These are phyloP conservation scores for Metschnikowia lachancei DNA, from an alignment of 805 yeast species.

Conservation along the genomic window DNA sequence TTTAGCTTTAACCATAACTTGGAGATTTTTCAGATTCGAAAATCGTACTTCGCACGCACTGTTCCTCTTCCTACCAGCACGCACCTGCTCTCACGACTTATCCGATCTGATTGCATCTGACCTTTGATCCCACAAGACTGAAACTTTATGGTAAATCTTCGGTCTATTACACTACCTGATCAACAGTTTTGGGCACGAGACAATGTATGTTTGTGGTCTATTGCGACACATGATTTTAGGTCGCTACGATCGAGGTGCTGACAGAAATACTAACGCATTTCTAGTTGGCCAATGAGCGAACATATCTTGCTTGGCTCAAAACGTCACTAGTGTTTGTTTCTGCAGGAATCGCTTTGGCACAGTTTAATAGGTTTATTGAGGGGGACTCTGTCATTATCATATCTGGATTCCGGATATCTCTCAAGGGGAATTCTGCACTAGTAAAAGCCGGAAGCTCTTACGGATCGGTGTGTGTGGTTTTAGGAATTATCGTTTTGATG, in stretches of 20 bases:
- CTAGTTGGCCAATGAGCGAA: conserved; percentile 21
- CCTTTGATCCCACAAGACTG: neutral
- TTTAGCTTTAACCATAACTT: no score
- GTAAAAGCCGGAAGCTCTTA: conserved; percentile 7
- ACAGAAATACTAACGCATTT: conserved; percentile 4
- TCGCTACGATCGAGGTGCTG: no score
- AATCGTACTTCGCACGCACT: no score
- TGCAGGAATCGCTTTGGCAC: conserved; percentile 16
- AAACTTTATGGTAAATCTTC: conserved; percentile 4
- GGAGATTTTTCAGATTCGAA: no score
- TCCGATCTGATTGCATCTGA: no score
- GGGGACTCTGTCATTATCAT: conserved; percentile 3
- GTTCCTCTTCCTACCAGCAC: no score
- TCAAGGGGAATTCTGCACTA: neutral
- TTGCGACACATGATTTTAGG: neutral
- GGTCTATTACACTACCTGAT: conserved; percentile 11
- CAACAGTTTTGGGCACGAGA: conserved; percentile 14
- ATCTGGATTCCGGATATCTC: conserved; percentile 1
- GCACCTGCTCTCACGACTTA: no score
- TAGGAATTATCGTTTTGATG: conserved; percentile 14
- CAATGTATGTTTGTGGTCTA: conserved; percentile 11
- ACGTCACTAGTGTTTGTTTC: conserved; percentile 19
- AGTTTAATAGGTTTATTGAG: conserved; percentile 13
- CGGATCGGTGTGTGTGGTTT: conserved; percentile 10
- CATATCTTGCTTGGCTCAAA: conserved; percentile 21